phyloP scores from a whole-genome alignment of 805 yeast species.

The Starmerella vaccinii region DNA sequence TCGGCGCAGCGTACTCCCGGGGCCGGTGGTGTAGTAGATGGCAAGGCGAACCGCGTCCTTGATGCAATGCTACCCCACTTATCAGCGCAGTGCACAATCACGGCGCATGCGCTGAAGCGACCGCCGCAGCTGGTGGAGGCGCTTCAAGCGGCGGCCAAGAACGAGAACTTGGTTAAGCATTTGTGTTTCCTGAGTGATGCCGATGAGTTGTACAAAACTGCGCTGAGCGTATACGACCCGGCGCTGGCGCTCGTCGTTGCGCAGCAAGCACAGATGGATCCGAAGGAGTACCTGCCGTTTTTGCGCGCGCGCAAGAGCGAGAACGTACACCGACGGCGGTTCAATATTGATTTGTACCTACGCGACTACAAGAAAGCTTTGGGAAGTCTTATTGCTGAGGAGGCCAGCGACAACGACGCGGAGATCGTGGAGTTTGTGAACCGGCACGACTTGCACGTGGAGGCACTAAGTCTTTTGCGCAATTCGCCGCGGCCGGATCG shows the following conservation, averaged over 20 bases:
- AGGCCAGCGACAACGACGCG: slow-evolving; percentile 28
- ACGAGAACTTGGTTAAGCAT: slow-evolving; percentile 47
- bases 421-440: slow-evolving; percentile 64
- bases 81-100: slow-evolving; percentile 48
- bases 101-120: slow-evolving; percentile 83
- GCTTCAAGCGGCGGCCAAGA: slow-evolving; percentile 41
- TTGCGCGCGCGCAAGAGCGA: slow-evolving; percentile 67
- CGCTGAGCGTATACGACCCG: slow-evolving; percentile 74
- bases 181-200: slow-evolving; percentile 86
- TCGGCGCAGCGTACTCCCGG: not conserved
- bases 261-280: slow-evolving; percentile 95
- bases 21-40: slow-evolving; percentile 10
- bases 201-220: slow-evolving; percentile 63
- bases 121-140: slow-evolving; percentile 83
- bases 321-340: slow-evolving; percentile 54
- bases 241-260: slow-evolving; percentile 74
- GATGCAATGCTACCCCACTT: slow-evolving; percentile 39
- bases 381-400: slow-evolving; percentile 39
- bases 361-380: slow-evolving; percentile 61
- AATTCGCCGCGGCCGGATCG: not conserved
- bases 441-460: slow-evolving; percentile 56
- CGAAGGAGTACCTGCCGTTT: slow-evolving; percentile 91
- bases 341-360: slow-evolving; percentile 69
- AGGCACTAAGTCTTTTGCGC: slow-evolving; percentile 41
- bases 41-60: slow-evolving; percentile 66